phyloP scores from a whole-genome alignment of 139 green algal genomes.

The Raphidocelis subcapitata region DNA sequence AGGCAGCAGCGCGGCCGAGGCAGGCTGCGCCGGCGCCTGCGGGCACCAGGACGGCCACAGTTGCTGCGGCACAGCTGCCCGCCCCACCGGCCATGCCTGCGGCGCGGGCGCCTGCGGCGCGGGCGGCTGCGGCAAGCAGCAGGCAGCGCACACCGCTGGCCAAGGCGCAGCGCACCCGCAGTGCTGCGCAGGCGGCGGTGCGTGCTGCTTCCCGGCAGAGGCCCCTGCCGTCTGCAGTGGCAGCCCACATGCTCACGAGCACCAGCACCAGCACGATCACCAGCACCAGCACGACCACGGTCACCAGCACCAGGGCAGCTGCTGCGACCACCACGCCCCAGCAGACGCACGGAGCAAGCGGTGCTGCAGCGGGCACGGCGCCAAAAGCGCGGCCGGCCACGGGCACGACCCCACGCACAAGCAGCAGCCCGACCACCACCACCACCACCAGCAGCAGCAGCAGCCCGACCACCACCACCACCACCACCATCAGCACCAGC shows the following conservation, averaged over 20 bases:
- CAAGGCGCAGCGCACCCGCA: not conserved
- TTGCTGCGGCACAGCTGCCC: no score
- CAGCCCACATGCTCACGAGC: not conserved
- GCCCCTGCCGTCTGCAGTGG: not conserved
- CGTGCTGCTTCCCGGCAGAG: not conserved
- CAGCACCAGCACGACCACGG: slow-evolving; percentile 1
- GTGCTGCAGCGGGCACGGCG: not conserved
- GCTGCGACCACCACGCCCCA: not conserved
- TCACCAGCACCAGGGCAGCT: not conserved
- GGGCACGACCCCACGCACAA: not conserved
- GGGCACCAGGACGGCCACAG: no score
- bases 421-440: not conserved
- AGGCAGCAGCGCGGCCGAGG: no score
- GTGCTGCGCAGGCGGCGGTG: not conserved
- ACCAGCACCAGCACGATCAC: not conserved
- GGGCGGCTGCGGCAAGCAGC: not conserved
- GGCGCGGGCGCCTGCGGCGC: not conserved
- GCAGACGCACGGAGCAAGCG: no score
- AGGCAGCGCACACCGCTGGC: not conserved
- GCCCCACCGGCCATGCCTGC: not conserved
- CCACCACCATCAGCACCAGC: not conserved
- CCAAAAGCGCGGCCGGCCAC: not conserved
- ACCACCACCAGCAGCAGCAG: not conserved
- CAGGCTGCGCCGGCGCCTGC: no score
- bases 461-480: not conserved